Evolutionary conservation across 768 basidiomycete genomes (phyloP).

Genomic region (Suillus weaverae): DNA sequence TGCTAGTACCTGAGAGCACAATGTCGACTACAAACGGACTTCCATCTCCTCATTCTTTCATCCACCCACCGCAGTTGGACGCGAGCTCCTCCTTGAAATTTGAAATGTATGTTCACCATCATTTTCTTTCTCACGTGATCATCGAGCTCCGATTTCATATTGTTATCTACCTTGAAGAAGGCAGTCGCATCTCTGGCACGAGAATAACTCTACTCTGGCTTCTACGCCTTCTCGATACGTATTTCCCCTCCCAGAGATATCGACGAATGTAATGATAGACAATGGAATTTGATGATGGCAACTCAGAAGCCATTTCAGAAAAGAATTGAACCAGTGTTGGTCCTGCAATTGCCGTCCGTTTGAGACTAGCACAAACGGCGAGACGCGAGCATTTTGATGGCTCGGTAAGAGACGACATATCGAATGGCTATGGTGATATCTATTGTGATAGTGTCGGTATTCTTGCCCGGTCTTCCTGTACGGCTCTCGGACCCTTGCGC

Average conservation of each 20-base stretch:
- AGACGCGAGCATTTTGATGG: not conserved
- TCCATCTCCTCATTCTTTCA: conserved; percentile 1
- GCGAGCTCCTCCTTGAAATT: not conserved
- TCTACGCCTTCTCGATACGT: not conserved
- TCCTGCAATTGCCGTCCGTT: not conserved
- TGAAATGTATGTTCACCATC: not conserved
- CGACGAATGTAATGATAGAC: not conserved
- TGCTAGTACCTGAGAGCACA: not conserved
- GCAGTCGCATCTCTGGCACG: not conserved
- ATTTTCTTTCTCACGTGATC: not conserved
- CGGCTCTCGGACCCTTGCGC: conserved; percentile 1
- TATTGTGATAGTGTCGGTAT: not conserved
- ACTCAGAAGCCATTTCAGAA: not conserved
- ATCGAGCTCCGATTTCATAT: not conserved
- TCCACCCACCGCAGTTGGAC: not conserved
- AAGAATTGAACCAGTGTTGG: not conserved
- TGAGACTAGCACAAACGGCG: not conserved
- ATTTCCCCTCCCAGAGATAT: not conserved
- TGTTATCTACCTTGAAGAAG: not conserved
- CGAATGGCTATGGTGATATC: not conserved
- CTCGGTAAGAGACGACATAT: not conserved
- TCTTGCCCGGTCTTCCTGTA: conserved; percentile 3
- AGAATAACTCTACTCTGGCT: not conserved
- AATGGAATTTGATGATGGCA: not conserved
- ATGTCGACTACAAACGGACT: not conserved